Percentiles rank a stretch among this genome's conserved stretches.
Evolutionary conservation across 2,329 filamentous ascomycete genomes (phyloP).

Genomic region (Neonectria neomacrospora): DNA sequence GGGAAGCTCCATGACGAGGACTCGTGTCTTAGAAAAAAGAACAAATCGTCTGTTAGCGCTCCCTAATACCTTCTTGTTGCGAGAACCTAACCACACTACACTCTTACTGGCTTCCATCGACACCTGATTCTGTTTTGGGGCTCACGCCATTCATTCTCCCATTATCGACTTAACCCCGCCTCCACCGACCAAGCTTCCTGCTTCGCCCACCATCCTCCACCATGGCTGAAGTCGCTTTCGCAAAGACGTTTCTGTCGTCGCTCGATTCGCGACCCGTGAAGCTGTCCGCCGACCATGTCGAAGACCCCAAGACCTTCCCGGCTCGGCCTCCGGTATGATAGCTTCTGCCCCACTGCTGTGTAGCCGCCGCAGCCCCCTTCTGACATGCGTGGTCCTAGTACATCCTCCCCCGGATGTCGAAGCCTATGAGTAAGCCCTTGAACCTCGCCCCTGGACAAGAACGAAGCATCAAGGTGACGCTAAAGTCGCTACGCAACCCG

Average conservation of each 20-base stretch:
- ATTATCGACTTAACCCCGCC: constrained; percentile 35
- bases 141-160: constrained; percentile 1
- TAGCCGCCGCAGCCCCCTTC: constrained; percentile 1
- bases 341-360: background rate
- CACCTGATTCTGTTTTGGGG: background rate
- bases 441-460: constrained; percentile 63
- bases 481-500: constrained; percentile 83
- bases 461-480: constrained; percentile 65
- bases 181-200: constrained; percentile 29
- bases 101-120: background rate
- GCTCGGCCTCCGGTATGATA: constrained; percentile 75
- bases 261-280: constrained; percentile 84
- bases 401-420: constrained; percentile 76
- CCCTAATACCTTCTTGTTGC: background rate
- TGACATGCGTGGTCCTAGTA: constrained; percentile 60
- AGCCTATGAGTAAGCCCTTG: constrained; percentile 61
- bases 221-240: constrained; percentile 88
- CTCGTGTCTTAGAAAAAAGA: constrained; percentile 7
- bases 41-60: constrained; percentile 1
- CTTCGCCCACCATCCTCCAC: constrained; percentile 33
- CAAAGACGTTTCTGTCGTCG: constrained; percentile 81
- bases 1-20: constrained; percentile 37
- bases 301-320: constrained; percentile 83
- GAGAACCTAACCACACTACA: background rate
- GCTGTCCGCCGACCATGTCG: constrained; percentile 89